phyloP scores from a whole-genome alignment of 441 rosid genomes.

The Biscutella auriculata region DNA sequence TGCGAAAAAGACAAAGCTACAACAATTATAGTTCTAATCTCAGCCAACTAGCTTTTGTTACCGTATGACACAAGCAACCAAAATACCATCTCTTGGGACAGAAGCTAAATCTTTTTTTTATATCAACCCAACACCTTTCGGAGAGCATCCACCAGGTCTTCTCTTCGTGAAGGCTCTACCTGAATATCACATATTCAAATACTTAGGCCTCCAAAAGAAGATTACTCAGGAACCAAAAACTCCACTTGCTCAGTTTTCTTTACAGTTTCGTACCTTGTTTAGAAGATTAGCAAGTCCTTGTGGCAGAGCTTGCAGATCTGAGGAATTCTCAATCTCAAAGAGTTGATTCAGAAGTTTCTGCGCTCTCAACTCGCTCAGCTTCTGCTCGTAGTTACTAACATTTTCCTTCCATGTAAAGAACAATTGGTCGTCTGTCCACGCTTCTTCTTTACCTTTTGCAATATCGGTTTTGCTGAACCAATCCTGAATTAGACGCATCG shows the following conservation, averaged over 20 bases:
- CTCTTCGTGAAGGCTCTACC: slow-evolving; percentile 76
- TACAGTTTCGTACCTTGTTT: slow-evolving; percentile 46
- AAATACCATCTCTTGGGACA: background rate
- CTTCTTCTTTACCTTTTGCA: slow-evolving; percentile 45
- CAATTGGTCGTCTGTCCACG: slow-evolving; percentile 72
- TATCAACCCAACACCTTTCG: slow-evolving; percentile 53
- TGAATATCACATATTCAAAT: slow-evolving; percentile 31
- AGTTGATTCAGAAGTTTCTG: slow-evolving; percentile 68
- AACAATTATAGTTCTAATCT: too few species aligned
- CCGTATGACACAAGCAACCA: background rate
- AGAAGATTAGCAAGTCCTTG: slow-evolving; percentile 84
- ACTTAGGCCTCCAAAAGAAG: background rate
- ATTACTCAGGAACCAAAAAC: slow-evolving; percentile 2
- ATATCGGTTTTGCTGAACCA: slow-evolving; percentile 65
- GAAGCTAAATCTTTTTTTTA: background rate
- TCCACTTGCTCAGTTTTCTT: background rate
- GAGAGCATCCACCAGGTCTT: slow-evolving; percentile 45
- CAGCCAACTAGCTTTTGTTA: background rate
- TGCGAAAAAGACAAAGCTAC: too few species aligned
- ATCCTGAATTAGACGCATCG: slow-evolving; percentile 48
- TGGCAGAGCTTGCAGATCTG: slow-evolving; percentile 79
- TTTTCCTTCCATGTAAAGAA: slow-evolving; percentile 83
- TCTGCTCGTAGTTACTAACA: slow-evolving; percentile 43
- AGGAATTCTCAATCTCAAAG: slow-evolving; percentile 55
- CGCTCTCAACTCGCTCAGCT: slow-evolving; percentile 62